Evolutionary conservation across 2,329 filamentous ascomycete species (phyloP).

Genomic region (Sarocladiaceae sp.): DNA sequence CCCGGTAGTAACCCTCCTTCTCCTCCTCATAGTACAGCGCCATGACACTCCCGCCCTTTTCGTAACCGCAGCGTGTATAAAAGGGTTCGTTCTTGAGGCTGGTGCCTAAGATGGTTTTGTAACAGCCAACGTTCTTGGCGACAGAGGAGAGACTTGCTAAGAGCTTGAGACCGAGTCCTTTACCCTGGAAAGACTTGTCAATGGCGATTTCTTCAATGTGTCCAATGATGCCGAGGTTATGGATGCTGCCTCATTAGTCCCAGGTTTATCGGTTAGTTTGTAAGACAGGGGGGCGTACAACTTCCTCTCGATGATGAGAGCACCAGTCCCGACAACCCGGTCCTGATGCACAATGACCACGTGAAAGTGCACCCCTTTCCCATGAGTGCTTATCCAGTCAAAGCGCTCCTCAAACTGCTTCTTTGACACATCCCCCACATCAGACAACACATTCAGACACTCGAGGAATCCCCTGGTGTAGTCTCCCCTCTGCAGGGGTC

Average conservation of each 20-base stretch:
- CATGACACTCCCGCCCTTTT: slow-evolving; percentile 6
- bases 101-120: slow-evolving; percentile 77
- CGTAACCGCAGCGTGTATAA: slow-evolving; percentile 42
- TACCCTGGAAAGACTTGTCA: slow-evolving; percentile 70
- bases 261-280: background rate
- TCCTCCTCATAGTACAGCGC: background rate
- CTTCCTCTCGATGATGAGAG: slow-evolving; percentile 73
- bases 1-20: slow-evolving; percentile 3
- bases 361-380: slow-evolving; percentile 57
- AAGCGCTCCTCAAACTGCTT: slow-evolving; percentile 62
- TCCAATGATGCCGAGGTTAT: slow-evolving; percentile 61
- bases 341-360: slow-evolving; percentile 60
- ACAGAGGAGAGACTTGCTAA: slow-evolving; percentile 66
- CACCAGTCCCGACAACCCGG: slow-evolving; percentile 66
- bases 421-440: slow-evolving; percentile 64
- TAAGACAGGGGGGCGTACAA: slow-evolving; percentile 43
- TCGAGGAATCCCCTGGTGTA: slow-evolving; percentile 67
- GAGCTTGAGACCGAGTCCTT: slow-evolving; percentile 69
- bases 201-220: slow-evolving; percentile 85
- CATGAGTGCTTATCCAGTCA: slow-evolving; percentile 43
- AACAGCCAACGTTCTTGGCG: slow-evolving; percentile 67
- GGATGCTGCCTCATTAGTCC: slow-evolving; percentile 40
- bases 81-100: slow-evolving; percentile 73
- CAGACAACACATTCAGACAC: slow-evolving; percentile 69
- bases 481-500: slow-evolving; percentile 62